Base-by-base conservation (phyloP, 495 filamentous ascomycete genomes). In the Xylaria telfairii region DNA sequence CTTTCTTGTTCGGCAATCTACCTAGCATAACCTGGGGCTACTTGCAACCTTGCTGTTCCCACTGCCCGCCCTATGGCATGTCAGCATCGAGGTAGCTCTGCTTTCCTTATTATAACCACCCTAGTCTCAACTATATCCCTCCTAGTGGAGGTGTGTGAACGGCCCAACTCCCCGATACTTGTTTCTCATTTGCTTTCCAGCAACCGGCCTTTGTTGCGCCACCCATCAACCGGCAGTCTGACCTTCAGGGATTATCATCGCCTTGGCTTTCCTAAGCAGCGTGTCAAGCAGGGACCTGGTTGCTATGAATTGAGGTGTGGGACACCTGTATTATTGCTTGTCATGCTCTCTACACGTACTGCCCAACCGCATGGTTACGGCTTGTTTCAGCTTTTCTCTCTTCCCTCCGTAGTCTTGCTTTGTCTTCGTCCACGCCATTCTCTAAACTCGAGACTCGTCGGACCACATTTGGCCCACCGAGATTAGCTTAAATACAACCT, bases 381-480 rank as follows among this genome's bases (percentile, higher is more conserved):
- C 73, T 77, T 77, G 81, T 85, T 86, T 86, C 82, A 85, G 74
- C 78, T 80, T 80, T 76, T 76, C 76, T 76, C 79, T 81, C 77
- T 80, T 78, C 77, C 75, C 82, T 76, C 73, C 78, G 81, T 67
- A 71, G 72, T 77, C 74, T 71, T 79, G 82, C 82, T 82, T 82
- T 79, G 81, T 79, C 73, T 81, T 71, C 75, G 82, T 83, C 79
- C 76, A 82, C 82, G 77, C 80, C 73, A 78, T 81, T 84, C 81
- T 77, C 74, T 79, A 72, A 77, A 72, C 74, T 72, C 69, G 71
- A 81, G 72, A 77, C 70, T 76, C 44, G 49, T 70, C 75, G 71
- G 74, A 63, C 73, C 67, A 74, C 71, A 69, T 72, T 73, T 75
- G 82, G 80, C 71, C 74, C 79, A 83, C 80, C 72, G 81, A 80